These are phyloP conservation scores for Trichoderma virens DNA, from an alignment of 495 filamentous ascomycete genomes.

Conservation along the genomic window DNA sequence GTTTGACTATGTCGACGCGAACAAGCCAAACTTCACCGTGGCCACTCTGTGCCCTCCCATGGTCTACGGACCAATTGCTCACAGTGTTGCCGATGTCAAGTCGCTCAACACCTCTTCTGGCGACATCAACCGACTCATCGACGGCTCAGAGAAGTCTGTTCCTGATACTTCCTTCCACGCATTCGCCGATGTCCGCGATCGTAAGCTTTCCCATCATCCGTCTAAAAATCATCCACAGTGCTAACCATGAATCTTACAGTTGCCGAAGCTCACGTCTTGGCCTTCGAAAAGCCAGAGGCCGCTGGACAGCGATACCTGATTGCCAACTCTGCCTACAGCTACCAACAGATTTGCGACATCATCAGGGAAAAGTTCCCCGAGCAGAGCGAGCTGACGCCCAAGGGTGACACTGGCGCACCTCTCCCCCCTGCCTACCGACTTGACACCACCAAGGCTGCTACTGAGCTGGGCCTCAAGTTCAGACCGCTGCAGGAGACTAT, in stretches of 20 bases:
- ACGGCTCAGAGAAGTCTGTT: constrained; percentile 28
- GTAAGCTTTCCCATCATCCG: background rate
- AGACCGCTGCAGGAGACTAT: constrained; percentile 37
- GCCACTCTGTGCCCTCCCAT: constrained; percentile 42
- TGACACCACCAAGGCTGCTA: constrained; percentile 38
- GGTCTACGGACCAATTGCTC: constrained; percentile 42
- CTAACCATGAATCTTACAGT: constrained; percentile 27
- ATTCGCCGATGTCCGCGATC: constrained; percentile 38
- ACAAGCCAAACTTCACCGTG: constrained; percentile 35
- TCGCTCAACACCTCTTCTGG: constrained; percentile 36
- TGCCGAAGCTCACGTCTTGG: constrained; percentile 41
- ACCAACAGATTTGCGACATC: constrained; percentile 36
- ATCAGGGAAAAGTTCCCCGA: constrained; percentile 40
- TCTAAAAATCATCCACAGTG: background rate
- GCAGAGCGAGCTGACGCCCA: constrained; percentile 27
- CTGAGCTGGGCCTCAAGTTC: constrained; percentile 45
- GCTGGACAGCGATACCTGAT: constrained; percentile 44
- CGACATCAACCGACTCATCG: constrained; percentile 32
- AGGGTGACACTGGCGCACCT: constrained; percentile 19
- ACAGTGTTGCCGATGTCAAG: constrained; percentile 14
- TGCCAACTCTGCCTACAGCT: constrained; percentile 26
- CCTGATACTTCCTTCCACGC: constrained; percentile 30
- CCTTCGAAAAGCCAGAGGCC: constrained; percentile 35
- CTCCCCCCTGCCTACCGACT: constrained; percentile 28
- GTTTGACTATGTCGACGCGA: constrained; percentile 40